Conservation (phyloP, 2,329 filamentous ascomycete species). For the Neonectria sp. region DNA sequence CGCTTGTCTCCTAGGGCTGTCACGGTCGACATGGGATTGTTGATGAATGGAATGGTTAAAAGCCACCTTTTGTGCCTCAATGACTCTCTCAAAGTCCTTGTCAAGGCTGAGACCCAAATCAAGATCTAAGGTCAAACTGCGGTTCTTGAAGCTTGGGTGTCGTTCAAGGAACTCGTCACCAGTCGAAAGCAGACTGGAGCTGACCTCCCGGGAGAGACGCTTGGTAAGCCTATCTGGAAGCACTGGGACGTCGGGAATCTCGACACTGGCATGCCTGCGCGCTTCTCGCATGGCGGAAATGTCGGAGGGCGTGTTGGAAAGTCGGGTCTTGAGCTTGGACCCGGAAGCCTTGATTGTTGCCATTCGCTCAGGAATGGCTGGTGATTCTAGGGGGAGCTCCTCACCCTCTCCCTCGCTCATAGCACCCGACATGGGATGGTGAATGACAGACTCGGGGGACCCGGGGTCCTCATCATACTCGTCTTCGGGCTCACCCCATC, state of each 20-base stretch:
- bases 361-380: constrained; percentile 82
- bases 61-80: constrained; percentile 95
- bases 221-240: constrained; percentile 74
- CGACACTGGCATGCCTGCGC: constrained; percentile 86
- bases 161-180: constrained; percentile 67
- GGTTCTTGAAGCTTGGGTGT: constrained; percentile 82
- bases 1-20: constrained; percentile 61
- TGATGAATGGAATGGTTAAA: constrained; percentile 41
- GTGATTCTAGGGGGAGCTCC: constrained; percentile 64
- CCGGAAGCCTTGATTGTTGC: constrained; percentile 93
- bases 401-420: constrained; percentile 60
- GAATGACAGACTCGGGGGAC: constrained; percentile 92
- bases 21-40: constrained; percentile 40
- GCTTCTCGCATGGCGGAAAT: constrained; percentile 87
- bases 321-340: constrained; percentile 88
- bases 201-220: constrained; percentile 66
- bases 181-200: constrained; percentile 54
- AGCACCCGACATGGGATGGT: constrained; percentile 72
- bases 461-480: constrained; percentile 73
- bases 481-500: constrained; percentile 70
- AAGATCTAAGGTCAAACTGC: constrained; percentile 86
- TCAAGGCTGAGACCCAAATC: constrained; percentile 90
- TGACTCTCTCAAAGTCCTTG: constrained; percentile 93
- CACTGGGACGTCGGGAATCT: constrained; percentile 72
- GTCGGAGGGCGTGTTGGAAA: constrained; percentile 90